Conservation (phyloP, 768 basidiomycete genomes). For the Kwoniella mangroviensis region DNA sequence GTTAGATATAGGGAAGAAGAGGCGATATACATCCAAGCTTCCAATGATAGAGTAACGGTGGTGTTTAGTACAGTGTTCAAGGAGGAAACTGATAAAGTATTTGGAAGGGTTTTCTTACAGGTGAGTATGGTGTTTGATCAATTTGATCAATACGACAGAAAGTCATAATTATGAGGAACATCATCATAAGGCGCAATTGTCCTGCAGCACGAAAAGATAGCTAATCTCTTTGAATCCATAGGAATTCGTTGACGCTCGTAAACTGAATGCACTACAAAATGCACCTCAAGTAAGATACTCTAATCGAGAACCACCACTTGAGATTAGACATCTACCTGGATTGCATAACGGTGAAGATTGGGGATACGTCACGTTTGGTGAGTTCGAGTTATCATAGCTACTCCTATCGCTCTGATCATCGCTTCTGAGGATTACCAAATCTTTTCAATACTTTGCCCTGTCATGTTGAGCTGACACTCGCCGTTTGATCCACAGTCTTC, state of each 20-base stretch:
- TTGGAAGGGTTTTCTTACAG: slow-evolving; percentile 98
- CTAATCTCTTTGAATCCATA: slow-evolving; percentile 50
- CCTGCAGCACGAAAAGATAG: not conserved
- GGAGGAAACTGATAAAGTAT: slow-evolving; percentile 95
- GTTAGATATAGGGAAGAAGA: slow-evolving; percentile 96
- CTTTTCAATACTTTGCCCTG: too few species aligned
- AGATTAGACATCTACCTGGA: slow-evolving; percentile 84
- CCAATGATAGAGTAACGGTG: slow-evolving; percentile 92
- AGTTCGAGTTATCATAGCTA: slow-evolving; percentile 26
- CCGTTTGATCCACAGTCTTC: slow-evolving; percentile 64
- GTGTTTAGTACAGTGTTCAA: slow-evolving; percentile 96
- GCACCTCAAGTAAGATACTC: slow-evolving; percentile 97
- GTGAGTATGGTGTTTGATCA: slow-evolving; percentile 59
- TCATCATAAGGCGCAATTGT: not conserved
- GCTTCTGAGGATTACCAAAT: too few species aligned
- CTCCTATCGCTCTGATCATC: not conserved
- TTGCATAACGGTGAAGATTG: slow-evolving; percentile 82
- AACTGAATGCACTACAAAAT: slow-evolving; percentile 88
- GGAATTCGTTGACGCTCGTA: slow-evolving; percentile 99
- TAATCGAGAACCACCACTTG: slow-evolving; percentile 92
- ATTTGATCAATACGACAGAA: too few species aligned
- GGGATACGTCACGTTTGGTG: slow-evolving; percentile 90
- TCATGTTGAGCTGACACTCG: too few species aligned
- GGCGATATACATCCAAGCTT: slow-evolving; percentile 92
- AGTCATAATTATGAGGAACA: too few species aligned